phyloP scores from a whole-genome alignment of 192 early-diverging fungal genomes.

The Rhizophagus sp. region DNA sequence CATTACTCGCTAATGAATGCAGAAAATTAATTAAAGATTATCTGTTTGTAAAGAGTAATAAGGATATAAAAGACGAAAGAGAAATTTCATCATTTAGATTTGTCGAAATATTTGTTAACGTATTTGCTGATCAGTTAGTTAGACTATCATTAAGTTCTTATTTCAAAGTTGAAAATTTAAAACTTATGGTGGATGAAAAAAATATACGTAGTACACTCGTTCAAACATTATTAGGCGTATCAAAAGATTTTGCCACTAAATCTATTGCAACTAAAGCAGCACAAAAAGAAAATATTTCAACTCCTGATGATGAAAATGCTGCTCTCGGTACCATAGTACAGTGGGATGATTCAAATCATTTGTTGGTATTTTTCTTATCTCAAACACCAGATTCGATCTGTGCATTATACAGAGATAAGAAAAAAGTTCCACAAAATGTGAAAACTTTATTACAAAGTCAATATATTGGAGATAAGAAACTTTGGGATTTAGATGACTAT shows the following conservation, averaged over 20 bases:
- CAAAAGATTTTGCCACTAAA: slow-evolving; percentile 25
- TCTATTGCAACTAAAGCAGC: slow-evolving; percentile 14
- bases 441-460: slow-evolving; percentile 14
- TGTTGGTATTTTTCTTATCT: slow-evolving; percentile 32
- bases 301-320: neutral
- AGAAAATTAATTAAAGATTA: slow-evolving; percentile 17
- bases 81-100: slow-evolving; percentile 27
- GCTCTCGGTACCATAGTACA: slow-evolving; percentile 7
- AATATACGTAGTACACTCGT: slow-evolving; percentile 20
- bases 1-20: neutral
- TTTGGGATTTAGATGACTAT: slow-evolving; percentile 17
- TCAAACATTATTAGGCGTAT: slow-evolving; percentile 14
- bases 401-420: slow-evolving; percentile 19
- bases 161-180: slow-evolving; percentile 24
- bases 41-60: neutral
- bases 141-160: slow-evolving; percentile 26
- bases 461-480: slow-evolving; percentile 3
- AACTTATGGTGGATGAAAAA: slow-evolving; percentile 19
- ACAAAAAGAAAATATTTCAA: slow-evolving; percentile 1
- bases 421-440: slow-evolving; percentile 11
- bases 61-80: no score
- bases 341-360: slow-evolving; percentile 31
- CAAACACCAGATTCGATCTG: slow-evolving; percentile 14
- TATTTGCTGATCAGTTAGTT: slow-evolving; percentile 30
- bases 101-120: slow-evolving; percentile 30